Base-by-base conservation (phyloP, 805 yeast genomes). In the Kurtzmaniella fragi region DNA sequence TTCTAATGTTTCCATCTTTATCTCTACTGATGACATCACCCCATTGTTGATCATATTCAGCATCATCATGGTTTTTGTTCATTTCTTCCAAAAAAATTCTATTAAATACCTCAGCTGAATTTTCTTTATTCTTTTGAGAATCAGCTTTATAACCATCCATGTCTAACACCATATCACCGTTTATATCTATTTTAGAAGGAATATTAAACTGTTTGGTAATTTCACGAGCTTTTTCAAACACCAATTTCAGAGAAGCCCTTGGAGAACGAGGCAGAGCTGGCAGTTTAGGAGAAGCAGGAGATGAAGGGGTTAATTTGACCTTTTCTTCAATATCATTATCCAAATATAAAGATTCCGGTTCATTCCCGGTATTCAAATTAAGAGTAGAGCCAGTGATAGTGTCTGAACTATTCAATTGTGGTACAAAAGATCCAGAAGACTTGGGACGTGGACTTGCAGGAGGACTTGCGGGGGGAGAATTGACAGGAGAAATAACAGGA, bases 81-180 rank as follows among this genome's bases (percentile, higher is more conserved):
- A 90, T 71, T 56, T 91, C 97, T 47, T 87, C 93, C 27, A 77
- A 67, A 37, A 91, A 68, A 31, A 90, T 68, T 48, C 82, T 80
- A 49, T 79, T 80, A 42, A 93, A 77, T 28, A 84, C 65, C 37
- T 80, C 80, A 56, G 89, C 96, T 0, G 95, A 78, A 48, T 78
- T 80, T 37, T 81, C 80, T 31, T 84, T 77, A 56, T 83, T 87
- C 48, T 81, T 79, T 37, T 81, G 84, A 11, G 70, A 54, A 50
- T 82, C 88, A 27, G 95, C 84, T 61, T 90, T 91, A 63, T 93
- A 93, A 13, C 99, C 99, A 50, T 89, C 95, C 82, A 91, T 87
- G 62, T 93, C 99, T 33, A 93, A 65, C 31, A 89, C 76, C 49
- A 93, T 71, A 54, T 89, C 96, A 10, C 99, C 99, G 52, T 87